phyloP scores from a whole-genome alignment of 169 alveolate genomes.

The Amoebophrya sp. region DNA sequence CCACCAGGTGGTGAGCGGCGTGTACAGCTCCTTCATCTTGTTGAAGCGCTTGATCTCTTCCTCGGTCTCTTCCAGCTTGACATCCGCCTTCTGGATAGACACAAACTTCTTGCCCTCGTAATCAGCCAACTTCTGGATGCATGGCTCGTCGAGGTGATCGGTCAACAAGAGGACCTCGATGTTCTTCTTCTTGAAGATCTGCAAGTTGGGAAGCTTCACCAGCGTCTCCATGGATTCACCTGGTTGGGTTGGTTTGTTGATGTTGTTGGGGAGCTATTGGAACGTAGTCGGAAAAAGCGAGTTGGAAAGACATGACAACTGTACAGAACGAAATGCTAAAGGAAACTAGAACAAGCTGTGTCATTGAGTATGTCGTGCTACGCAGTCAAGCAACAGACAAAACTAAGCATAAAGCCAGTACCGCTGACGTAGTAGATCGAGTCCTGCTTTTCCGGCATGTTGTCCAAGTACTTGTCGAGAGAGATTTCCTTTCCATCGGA shows the following conservation, averaged over 20 bases:
- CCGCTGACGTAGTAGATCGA: conserved; percentile 86
- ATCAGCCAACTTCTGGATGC: conserved; percentile 55
- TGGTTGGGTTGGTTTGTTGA: no score
- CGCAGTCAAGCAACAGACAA: no score
- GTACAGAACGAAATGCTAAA: no score
- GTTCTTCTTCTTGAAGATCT: conserved; percentile 77
- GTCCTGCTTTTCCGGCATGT: conserved; percentile 86
- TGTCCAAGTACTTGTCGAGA: conserved; percentile 75
- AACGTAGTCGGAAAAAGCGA: no score
- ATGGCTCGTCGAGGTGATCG: conserved; percentile 92
- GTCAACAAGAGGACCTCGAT: conserved; percentile 86
- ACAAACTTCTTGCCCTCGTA: conserved; percentile 58
- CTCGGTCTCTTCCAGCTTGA: conserved; percentile 52
- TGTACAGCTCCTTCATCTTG: conserved; percentile 49
- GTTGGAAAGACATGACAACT: no score
- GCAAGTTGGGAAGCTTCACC: conserved; percentile 80
- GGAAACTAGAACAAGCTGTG: no score
- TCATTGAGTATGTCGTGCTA: no score
- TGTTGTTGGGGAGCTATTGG: no score
- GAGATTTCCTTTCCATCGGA: conserved; percentile 66
- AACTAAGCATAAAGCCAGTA: conserved; percentile 55
- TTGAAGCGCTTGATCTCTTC: conserved; percentile 52
- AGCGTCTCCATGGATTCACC: conserved; percentile 60
- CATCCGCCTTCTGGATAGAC: conserved; percentile 58
- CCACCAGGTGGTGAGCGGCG: conserved; percentile 51